Base-by-base conservation (phyloP, 371 early-diverging fungal species). In the Sporodiniella umbellata region DNA sequence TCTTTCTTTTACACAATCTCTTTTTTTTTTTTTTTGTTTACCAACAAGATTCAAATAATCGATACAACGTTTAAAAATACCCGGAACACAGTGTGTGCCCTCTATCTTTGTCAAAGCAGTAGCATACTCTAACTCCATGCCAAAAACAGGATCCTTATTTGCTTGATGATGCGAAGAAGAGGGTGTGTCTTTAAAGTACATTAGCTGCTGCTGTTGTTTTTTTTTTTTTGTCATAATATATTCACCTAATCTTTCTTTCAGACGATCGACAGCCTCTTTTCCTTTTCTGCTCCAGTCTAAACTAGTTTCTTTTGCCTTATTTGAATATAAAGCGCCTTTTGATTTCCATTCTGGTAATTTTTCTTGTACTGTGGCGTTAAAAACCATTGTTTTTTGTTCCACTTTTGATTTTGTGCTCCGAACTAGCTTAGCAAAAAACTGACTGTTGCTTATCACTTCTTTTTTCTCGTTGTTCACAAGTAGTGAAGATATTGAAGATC, bases 21-120 rank as follows among this genome's bases (percentile, higher is more conserved):
- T n/a, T n/a, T n/a, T n/a, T n/a, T n/a, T n/a, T n/a, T n/a, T n/a
- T n/a, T n/a, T n/a, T n/a, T n/a, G 26, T 11, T 42, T 58, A 48
- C 59, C 59, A 48, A 45, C 48, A 49, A 33, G 18, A 49, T 53
- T 37, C 31, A 91, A 63, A 60, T 87, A 93, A 51, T 91, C 90
- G 31, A 93, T 84, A 48, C 90, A 89, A 25, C 89, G 67, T 37
- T 76, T 79, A 23, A 93, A 75, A 18, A 91, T 72, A 2, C 85
- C 81, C 4, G 93, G 92, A 19, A 90, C 61, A 28, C 72, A 70
- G 44, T 78, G 72, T 8, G 67, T 67, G 1, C 70, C 70, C 14
- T 78, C 72, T n/a, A 86, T 65, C 12, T 68, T 63, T 1, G 84
- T 81, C 25, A 72, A 48, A 30, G 54, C 66, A 7, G 80, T 75